Percentiles rank a stretch among this genome's conserved stretches.
Evolutionary conservation across 2,329 filamentous ascomycete species (phyloP).

Genomic region (Fusarium xyrophilum): DNA sequence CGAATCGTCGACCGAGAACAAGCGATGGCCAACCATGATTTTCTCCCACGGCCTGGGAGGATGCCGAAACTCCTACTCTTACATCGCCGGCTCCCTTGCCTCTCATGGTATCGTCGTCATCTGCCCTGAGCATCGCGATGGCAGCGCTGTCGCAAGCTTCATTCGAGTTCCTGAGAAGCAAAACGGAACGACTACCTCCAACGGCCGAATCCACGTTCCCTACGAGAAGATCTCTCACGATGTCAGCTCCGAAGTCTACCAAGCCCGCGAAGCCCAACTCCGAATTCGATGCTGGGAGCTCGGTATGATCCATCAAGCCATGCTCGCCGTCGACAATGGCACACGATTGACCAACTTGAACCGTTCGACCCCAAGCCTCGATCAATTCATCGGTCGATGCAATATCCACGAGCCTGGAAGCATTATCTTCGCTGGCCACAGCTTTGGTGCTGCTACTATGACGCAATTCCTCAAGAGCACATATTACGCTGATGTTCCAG

Average conservation of each 20-base stretch:
- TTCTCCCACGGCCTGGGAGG: slow-evolving; percentile 89
- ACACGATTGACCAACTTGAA: slow-evolving; percentile 60
- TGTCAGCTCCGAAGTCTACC: slow-evolving; percentile 69
- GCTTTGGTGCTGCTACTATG: slow-evolving; percentile 77
- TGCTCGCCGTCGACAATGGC: slow-evolving; percentile 70
- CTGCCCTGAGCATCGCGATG: slow-evolving; percentile 83
- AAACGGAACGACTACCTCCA: slow-evolving; percentile 39
- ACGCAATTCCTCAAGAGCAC: slow-evolving; percentile 81
- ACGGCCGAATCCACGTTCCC: slow-evolving; percentile 48
- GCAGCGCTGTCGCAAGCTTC: slow-evolving; percentile 76
- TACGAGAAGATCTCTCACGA: slow-evolving; percentile 67
- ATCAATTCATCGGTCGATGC: slow-evolving; percentile 66
- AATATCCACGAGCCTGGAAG: slow-evolving; percentile 74
- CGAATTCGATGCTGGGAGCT: slow-evolving; percentile 81
- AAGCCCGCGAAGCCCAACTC: slow-evolving; percentile 73
- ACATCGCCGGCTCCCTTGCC: slow-evolving; percentile 77
- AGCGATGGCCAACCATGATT: slow-evolving; percentile 79
- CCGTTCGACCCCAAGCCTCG: slow-evolving; percentile 56
- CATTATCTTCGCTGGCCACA: slow-evolving; percentile 80
- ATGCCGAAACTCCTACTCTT: slow-evolving; percentile 83
- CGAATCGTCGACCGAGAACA: slow-evolving; percentile 53
- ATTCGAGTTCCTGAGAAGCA: slow-evolving; percentile 67
- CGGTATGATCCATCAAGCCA: slow-evolving; percentile 71
- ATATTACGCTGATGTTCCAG: slow-evolving; percentile 66
- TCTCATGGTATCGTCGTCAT: slow-evolving; percentile 83